Evolutionary conservation across 2,329 filamentous ascomycete genomes (phyloP), one percentile per base, ranked within the genome.

Genomic region (Berkeleyomyces rouxiae): DNA sequence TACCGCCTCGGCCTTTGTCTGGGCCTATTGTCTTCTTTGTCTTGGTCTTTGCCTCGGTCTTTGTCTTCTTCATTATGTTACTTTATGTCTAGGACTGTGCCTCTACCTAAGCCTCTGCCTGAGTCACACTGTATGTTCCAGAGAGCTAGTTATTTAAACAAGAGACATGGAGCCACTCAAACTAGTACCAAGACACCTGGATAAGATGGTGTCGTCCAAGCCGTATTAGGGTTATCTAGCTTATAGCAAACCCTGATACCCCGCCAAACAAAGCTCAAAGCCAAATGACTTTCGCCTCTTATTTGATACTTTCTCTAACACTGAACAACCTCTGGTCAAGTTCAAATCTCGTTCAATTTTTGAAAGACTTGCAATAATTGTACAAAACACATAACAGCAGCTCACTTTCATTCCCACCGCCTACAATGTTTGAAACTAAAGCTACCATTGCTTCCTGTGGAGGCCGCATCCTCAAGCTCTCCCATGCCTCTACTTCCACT

Each of bases 401-500:
- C 43, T 46, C 31, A 31, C 13, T n/a, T 7, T 3, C 47, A 16
- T 37, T 7, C 11, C 13, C 49, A 9, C 33, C 36, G 4, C 33
- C 49, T 11, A 7, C 93, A 91, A 78, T 87, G 65, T 90, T 97
- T 79, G 88, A 87, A 72, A 95, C 87, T 68, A 95, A 88, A 73
- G 86, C 89, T 65, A 89, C 87, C 66, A 96, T 97, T 74, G 81
- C 85, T 78, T 88, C 85, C 73, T 97, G 96, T 72, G 92, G 91
- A 72, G 93, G 93, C 72, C 90, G 90, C 76, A 86, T 99, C 65
- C 82, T 96, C 69, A 97, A 99, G 80, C 88, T 99, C 66, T 84
- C 86, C 69, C 93, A 99, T 81, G 76, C 85, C 71, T 90, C 91
- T 63, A 77, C 80, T 67, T 80, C 83, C 66, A 95, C 90, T 63